Conservation (phyloP, 768 basidiomycete species). For the Pleurotus salmoneostramineus region DNA sequence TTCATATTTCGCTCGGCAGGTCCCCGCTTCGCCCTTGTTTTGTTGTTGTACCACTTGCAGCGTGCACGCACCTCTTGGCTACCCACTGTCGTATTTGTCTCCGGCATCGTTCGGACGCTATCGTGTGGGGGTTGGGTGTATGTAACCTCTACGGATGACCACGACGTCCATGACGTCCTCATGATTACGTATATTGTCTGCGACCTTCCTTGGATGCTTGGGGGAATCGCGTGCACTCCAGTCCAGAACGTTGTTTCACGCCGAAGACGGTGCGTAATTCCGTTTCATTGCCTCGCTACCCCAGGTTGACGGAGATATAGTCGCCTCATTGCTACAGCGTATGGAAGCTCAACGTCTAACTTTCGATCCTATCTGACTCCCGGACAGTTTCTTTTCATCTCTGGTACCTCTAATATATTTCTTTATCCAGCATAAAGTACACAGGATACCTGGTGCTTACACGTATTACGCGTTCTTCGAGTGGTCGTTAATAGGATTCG, state of each 20-base stretch:
- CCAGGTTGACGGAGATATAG: constrained; percentile 26
- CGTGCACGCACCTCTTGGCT: constrained; percentile 36
- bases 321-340: constrained; percentile 49
- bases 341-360: constrained; percentile 20
- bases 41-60: constrained; percentile 59
- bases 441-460: constrained; percentile 81
- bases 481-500: constrained; percentile 77
- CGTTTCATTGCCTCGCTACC: not conserved
- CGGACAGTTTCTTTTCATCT: constrained; percentile 61
- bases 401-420: constrained; percentile 78
- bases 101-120: constrained; percentile 70
- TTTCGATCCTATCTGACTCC: not conserved
- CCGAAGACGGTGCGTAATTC: constrained; percentile 44
- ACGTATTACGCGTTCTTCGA: constrained; percentile 85
- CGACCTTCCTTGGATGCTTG: constrained; percentile 88
- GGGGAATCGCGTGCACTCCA: constrained; percentile 58
- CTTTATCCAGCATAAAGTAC: constrained; percentile 82
- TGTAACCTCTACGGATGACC: constrained; percentile 81
- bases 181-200: constrained; percentile 86
- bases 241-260: constrained; percentile 31
- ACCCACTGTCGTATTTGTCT: constrained; percentile 49
- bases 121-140: constrained; percentile 92
- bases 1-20: constrained; percentile 30
- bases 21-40: constrained; percentile 69
- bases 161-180: constrained; percentile 79